Base-by-base conservation (phyloP, 768 basidiomycete genomes). In the Kwoniella mangroviensis region DNA sequence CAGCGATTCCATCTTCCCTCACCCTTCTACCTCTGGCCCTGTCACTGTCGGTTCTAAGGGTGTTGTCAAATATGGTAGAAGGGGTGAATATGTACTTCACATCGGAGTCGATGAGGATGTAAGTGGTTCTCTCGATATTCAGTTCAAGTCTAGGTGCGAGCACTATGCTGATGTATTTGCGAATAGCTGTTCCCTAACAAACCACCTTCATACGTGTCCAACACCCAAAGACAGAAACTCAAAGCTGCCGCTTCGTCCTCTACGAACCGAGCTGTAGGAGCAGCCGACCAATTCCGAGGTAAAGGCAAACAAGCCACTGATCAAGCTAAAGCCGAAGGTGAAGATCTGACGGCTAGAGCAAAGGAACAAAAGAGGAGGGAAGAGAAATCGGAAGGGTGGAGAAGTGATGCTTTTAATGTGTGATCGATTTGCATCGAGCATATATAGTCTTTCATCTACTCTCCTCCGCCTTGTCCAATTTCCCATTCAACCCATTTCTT, bases 41-140 rank as follows among this genome's bases (percentile, higher is more conserved):
- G 71, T 75, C 69, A 77, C 76, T 72, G 67, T 74, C 53, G 69
- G 74, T 19, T 70, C 73, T 57, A 81, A 79, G 58, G 84, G 84
- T 52, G 75, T 85, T 67, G 83, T 83, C 77, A 85, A 84, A 79
- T 80, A 84, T 60, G 84, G 84, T 6, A 75, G 82, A 49, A 68
- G 76, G 22, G 84, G 84, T 60, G 84, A 83, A 69, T 84, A 78
- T 74, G 73, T 85, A 49, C 74, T 85, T 57, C 82, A 84, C 67
- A 79, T 85, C 63, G 84, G 84, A 21, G 83, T 84, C 24, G 84
- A 84, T 67, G 84, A 84, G 69, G 79, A 81, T 57, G 77, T 81
- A 67, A 75, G 76, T 82, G 26, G 12, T 65, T 11, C 11, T 0
- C 2, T 19, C 3, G 11, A 51, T 11, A 21, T 42, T 34, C 15